Percentiles rank a stretch among this genome's conserved stretches.
phyloP scores from a whole-genome alignment of 2,329 filamentous ascomycete genomes.

The Aspergillus viridinutans region DNA sequence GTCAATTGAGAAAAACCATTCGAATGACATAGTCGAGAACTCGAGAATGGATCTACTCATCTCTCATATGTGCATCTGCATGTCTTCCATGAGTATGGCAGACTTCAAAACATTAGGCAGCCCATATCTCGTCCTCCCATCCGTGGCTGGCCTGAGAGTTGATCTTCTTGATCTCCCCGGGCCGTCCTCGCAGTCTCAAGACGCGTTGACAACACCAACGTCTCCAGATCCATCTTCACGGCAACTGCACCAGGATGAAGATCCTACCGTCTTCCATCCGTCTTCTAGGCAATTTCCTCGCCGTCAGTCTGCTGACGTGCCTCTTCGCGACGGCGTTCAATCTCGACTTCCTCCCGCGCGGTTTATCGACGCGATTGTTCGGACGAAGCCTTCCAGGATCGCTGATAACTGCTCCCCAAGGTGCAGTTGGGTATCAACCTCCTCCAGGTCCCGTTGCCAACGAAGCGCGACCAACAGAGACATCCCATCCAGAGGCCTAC shows the following conservation, averaged over 20 bases:
- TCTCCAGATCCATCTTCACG: background rate
- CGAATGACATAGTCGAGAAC: background rate
- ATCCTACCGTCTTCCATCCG: background rate
- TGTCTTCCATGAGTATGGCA: background rate
- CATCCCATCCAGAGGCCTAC: background rate
- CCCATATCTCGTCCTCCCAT: background rate
- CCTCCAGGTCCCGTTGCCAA: constrained; percentile 12
- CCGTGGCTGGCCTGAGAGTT: background rate
- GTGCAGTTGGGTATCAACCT: constrained; percentile 19
- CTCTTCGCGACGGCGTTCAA: constrained; percentile 7
- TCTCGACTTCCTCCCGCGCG: constrained; percentile 4
- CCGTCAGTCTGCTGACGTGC: constrained; percentile 9
- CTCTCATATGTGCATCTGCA: background rate
- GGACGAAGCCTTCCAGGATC: constrained; percentile 17
- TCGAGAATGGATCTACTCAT: background rate
- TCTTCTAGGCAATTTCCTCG: constrained; percentile 4
- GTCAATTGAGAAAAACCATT: background rate
- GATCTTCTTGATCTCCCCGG: background rate
- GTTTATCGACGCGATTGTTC: constrained; percentile 2
- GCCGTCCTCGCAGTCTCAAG: background rate
- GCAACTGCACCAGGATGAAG: constrained; percentile 6
- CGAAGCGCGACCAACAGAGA: background rate
- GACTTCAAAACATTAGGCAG: background rate
- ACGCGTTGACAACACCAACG: background rate
- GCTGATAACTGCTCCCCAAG: constrained; percentile 15